A percentile compares a stretch with the other conserved stretches of the same genome.
Evolutionary conservation across 2,329 filamentous ascomycete genomes (phyloP).

Genomic region (Magnaporthiopsis incrustans): DNA sequence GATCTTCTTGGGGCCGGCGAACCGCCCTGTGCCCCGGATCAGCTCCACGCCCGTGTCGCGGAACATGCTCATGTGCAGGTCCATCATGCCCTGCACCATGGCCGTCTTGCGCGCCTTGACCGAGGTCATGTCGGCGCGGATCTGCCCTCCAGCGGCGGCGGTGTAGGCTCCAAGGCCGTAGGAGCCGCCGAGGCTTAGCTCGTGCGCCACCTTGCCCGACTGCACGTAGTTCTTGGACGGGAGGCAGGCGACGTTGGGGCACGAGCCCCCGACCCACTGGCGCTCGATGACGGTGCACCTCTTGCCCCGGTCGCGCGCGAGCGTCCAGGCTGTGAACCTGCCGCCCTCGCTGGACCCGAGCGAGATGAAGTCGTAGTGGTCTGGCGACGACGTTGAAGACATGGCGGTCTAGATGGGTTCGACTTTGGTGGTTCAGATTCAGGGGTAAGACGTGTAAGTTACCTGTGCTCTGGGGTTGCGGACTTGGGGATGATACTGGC

Average conservation of each 20-base stretch:
- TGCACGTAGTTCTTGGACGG: constrained; percentile 7
- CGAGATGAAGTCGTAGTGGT: neutral
- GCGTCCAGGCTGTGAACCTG: constrained; percentile 7
- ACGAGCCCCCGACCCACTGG: constrained; percentile 9
- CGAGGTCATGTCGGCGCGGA: constrained; percentile 1
- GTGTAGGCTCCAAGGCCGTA: constrained; percentile 5
- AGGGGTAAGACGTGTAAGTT: too few relatives aligned
- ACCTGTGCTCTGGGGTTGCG: too few relatives aligned
- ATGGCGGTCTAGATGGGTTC: too few relatives aligned
- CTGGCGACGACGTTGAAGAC: too few relatives aligned
- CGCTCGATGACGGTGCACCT: constrained; percentile 8
- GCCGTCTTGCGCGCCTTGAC: constrained; percentile 4
- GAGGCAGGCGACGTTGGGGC: constrained; percentile 8
- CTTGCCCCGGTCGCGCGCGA: constrained; percentile 7
- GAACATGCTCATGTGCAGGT: constrained; percentile 2
- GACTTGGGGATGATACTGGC: too few relatives aligned
- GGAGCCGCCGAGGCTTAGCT: neutral
- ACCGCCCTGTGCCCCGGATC: constrained; percentile 3
- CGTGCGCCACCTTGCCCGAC: constrained; percentile 7
- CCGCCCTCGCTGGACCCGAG: constrained; percentile 6
- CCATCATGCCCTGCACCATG: constrained; percentile 6
- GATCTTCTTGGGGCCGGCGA: constrained; percentile 6
- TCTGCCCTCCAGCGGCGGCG: neutral
- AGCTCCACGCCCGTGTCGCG: constrained; percentile 3
- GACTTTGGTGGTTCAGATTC: too few relatives aligned